Evolutionary conservation across 208 protist genomes (phyloP), one percentile per base, ranked within the genome.

Genomic region (Crithidia fasciculata): DNA sequence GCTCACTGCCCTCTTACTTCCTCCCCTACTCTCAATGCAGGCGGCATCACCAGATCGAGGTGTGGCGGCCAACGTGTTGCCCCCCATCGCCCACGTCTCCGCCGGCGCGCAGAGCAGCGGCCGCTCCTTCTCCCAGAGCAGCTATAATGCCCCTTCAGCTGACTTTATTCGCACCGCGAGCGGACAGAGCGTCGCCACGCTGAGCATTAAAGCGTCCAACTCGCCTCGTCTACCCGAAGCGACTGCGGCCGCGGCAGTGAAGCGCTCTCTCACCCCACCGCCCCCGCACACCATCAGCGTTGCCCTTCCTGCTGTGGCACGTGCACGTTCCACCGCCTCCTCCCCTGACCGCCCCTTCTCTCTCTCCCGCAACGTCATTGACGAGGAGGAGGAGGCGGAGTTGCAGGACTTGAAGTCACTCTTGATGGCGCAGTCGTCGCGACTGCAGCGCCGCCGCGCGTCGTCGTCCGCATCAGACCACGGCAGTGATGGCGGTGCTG

Each of bases 341-440:
- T 13, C 8, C 6, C n/a, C 47, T 19, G 56, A 59, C 28, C 12
- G 5, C 36, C 40, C 52, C 28, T 28, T 28, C 28, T 9, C 28
- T 58, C 54, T 18, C 18, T 58, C 37, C 10, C 43, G 18, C 13
- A 78, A 28, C 28, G 28, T 28, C 10, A 8, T 15, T 3, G 44
- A 52, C 18, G 71, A 58, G 6, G 72, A 73, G 9, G 72, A 80
- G 15, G 68, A 76, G 43, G 69, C 83, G 52, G 89, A 94, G 80
- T 72, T 94, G 59, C 64, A 77, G 45, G 54, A 59, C 5, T 69
- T 94, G 28, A 87, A 87, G 68, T 12, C 61, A 16, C 77, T 92
- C n/a, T 72, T 91, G 50, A 83, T 81, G 36, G 71, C 74, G 8
- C 89, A 94, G 63, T 76, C 81, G 12, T 61, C 71, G 10, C 89